A percentile compares a stretch with the other conserved stretches of the same genome.
phyloP scores from a whole-genome alignment of 768 basidiomycete genomes.

The Agrocybe praecox region DNA sequence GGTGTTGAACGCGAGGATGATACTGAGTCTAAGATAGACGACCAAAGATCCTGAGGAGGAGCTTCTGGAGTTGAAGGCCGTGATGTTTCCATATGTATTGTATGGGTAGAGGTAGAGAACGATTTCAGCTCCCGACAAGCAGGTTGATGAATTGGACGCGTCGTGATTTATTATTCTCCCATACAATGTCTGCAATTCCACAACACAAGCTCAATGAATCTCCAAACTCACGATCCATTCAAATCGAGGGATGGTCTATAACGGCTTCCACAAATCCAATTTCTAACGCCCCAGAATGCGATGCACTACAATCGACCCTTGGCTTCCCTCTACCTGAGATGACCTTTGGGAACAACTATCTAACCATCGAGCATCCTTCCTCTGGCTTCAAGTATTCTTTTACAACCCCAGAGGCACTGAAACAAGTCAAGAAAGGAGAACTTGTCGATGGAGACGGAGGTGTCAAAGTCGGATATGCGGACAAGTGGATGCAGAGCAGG shows the following conservation, averaged over 20 bases:
- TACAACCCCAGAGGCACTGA: conserved; percentile 66
- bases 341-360: conserved; percentile 88
- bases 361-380: conserved; percentile 66
- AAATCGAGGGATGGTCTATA: conserved; percentile 69
- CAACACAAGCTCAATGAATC: conserved; percentile 69
- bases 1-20: conserved; percentile 80
- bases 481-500: conserved; percentile 93
- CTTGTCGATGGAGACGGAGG: conserved; percentile 83
- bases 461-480: conserved; percentile 93
- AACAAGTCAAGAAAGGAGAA: conserved; percentile 73
- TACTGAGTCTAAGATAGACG: conserved; percentile 87
- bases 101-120: not conserved
- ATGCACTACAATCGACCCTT: conserved; percentile 62
- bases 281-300: conserved; percentile 75
- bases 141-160: not conserved
- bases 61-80: conserved; percentile 73
- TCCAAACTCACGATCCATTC: conserved; percentile 68
- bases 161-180: conserved; percentile 11
- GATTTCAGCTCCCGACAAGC: conserved; percentile 19
- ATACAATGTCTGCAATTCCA: conserved; percentile 53
- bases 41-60: conserved; percentile 87
- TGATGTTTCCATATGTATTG: conserved; percentile 38
- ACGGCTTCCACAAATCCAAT: conserved; percentile 76
- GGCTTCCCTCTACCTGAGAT: conserved; percentile 93
- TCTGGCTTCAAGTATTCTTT: conserved; percentile 71